phyloP scores from a whole-genome alignment of 345 rosid species.

The Ricinus communis region DNA sequence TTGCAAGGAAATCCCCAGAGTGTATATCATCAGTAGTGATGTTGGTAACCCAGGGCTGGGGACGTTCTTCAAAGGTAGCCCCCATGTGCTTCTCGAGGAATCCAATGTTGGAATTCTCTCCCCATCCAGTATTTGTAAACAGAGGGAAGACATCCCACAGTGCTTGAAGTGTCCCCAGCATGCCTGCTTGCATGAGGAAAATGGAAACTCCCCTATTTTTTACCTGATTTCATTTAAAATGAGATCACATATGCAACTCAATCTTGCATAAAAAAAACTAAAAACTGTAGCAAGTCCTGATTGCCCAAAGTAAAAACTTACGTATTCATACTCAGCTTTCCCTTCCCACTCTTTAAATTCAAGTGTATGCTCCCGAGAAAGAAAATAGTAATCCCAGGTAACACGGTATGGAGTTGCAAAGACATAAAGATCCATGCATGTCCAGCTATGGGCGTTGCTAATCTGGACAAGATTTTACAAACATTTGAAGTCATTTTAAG shows the following conservation, averaged over 20 bases:
- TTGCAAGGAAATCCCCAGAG: constrained; percentile 86
- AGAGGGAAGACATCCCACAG: constrained; percentile 97
- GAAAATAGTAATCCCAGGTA: constrained; percentile 91
- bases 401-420: constrained; percentile 94
- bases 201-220: constrained; percentile 84
- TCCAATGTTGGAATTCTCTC: constrained; percentile 76
- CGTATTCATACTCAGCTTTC: constrained; percentile 81
- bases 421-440: constrained; percentile 93
- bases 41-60: constrained; percentile 74
- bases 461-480: constrained; percentile 47
- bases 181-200: constrained; percentile 98
- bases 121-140: constrained; percentile 94
- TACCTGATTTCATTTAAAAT: constrained; percentile 50
- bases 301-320: constrained; percentile 35
- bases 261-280: constrained; percentile 8
- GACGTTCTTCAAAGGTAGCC: constrained; percentile 70
- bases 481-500: constrained; percentile 15
- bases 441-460: constrained; percentile 86
- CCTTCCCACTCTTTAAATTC: constrained; percentile 85
- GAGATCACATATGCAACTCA: background rate
- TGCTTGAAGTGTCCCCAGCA: constrained; percentile 89
- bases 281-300: constrained; percentile 8
- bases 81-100: constrained; percentile 95
- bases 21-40: constrained; percentile 68
- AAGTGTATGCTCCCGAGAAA: constrained; percentile 78